phyloP scores from a whole-genome alignment of 2,329 filamentous ascomycete genomes.

The Cordyceps farinosa region DNA sequence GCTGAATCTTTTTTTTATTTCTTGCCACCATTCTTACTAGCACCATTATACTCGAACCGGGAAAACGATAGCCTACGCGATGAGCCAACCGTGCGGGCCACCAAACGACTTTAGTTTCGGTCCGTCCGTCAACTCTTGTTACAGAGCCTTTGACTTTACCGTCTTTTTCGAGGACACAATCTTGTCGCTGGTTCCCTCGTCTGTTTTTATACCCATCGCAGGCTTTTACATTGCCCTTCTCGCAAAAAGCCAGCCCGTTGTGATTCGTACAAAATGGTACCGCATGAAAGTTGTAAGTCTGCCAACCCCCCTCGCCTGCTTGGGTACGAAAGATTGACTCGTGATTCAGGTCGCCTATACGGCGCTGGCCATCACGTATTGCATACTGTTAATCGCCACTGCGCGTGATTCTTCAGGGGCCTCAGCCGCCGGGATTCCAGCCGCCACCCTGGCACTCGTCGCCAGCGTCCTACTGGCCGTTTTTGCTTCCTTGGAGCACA shows the following conservation, averaged over 20 bases:
- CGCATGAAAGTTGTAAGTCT: not conserved
- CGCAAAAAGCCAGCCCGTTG: not conserved
- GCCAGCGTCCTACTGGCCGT: not conserved
- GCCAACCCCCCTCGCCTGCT: not conserved
- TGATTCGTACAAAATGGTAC: not conserved
- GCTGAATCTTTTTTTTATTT: not conserved
- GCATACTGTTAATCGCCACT: not conserved
- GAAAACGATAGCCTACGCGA: not conserved
- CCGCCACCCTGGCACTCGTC: not conserved
- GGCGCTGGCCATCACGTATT: not conserved
- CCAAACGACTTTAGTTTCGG: not conserved
- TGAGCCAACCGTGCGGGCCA: not conserved
- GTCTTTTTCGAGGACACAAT: constrained; percentile 3
- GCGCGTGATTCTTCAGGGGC: not conserved
- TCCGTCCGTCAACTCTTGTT: constrained; percentile 2
- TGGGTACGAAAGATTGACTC: not conserved
- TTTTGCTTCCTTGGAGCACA: not conserved
- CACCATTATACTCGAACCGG: too few species aligned
- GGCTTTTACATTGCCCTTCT: not conserved
- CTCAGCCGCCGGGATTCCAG: not conserved
- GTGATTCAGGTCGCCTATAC: not conserved
- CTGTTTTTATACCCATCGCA: not conserved
- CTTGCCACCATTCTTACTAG: not conserved
- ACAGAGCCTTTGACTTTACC: constrained; percentile 4
- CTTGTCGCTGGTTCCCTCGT: not conserved